Evolutionary conservation across 768 basidiomycete genomes (phyloP).

Genomic region (Pseudohyphozyma bogoriensis): DNA sequence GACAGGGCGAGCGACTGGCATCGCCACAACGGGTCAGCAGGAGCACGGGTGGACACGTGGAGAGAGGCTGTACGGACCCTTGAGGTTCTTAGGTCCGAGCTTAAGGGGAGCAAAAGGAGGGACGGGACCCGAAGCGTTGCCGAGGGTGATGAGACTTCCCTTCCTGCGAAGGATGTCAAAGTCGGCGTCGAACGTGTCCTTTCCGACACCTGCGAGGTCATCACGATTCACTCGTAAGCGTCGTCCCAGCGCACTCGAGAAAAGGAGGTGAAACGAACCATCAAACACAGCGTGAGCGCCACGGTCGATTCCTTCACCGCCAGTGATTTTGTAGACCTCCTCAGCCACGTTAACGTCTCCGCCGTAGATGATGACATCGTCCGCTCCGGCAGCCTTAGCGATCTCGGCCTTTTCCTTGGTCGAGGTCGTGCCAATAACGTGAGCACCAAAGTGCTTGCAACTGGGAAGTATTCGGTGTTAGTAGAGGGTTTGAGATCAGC

Average conservation of each 20-base stretch:
- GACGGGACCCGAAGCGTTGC: conserved; percentile 81
- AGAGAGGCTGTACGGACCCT: conserved; percentile 36
- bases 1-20: conserved; percentile 42
- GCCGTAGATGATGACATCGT: conserved; percentile 75
- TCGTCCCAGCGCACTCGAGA: too few relatives aligned
- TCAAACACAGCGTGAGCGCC: conserved; percentile 73
- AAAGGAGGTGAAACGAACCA: too few relatives aligned
- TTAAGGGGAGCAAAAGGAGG: conserved; percentile 63
- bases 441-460: conserved; percentile 63
- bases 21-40: background rate
- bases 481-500: background rate
- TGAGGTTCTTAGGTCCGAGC: conserved; percentile 71
- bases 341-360: conserved; percentile 55
- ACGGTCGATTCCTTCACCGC: conserved; percentile 34
- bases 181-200: conserved; percentile 62
- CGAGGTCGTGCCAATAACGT: conserved; percentile 87
- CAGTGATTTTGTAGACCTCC: conserved; percentile 36
- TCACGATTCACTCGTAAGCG: too few relatives aligned
- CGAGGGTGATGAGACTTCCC: conserved; percentile 79
- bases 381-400: conserved; percentile 67
- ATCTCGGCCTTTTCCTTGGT: conserved; percentile 69
- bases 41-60: background rate
- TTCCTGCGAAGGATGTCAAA: conserved; percentile 50
- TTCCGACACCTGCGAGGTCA: too few relatives aligned
- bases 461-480: conserved; percentile 45